Conservation (phyloP, 768 basidiomycete species). For the Lentinula boryana region DNA sequence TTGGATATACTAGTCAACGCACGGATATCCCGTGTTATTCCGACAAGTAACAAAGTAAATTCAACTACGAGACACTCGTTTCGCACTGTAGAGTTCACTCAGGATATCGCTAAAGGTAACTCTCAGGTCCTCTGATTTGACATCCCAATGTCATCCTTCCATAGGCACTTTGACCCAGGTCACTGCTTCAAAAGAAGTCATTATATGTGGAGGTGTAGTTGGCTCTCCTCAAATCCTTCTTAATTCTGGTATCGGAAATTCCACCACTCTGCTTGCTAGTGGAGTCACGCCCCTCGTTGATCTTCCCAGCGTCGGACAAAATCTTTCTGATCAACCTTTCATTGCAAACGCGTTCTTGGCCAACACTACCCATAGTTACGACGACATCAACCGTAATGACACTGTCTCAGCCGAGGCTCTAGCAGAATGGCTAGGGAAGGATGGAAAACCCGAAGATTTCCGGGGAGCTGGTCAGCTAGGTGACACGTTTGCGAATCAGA, state of each 20-base stretch:
- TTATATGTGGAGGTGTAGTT: constrained; percentile 32
- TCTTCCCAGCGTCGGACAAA: constrained; percentile 36
- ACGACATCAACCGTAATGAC: constrained; percentile 4
- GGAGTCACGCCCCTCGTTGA: constrained; percentile 26
- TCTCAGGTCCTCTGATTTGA: background rate
- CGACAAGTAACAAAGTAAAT: background rate
- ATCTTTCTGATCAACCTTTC: constrained; percentile 10
- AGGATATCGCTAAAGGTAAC: background rate
- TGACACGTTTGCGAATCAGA: constrained; percentile 1
- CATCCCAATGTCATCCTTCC: background rate
- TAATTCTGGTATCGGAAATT: constrained; percentile 39
- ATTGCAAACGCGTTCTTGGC: background rate
- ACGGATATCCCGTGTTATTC: constrained; percentile 22
- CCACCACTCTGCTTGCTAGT: constrained; percentile 15
- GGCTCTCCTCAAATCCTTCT: constrained; percentile 39
- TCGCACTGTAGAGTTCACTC: constrained; percentile 2
- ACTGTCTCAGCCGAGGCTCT: background rate
- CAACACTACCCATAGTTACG: background rate
- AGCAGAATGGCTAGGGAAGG: background rate
- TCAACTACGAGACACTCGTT: background rate
- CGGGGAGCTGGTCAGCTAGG: background rate
- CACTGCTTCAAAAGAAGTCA: constrained; percentile 17
- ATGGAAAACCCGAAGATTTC: background rate
- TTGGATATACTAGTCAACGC: constrained; percentile 29
- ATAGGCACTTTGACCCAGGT: background rate